A percentile compares a stretch with the other conserved stretches of the same genome.
Conservation (phyloP, 2,329 filamentous ascomycete genomes). For the Verticillium tricorpus region DNA sequence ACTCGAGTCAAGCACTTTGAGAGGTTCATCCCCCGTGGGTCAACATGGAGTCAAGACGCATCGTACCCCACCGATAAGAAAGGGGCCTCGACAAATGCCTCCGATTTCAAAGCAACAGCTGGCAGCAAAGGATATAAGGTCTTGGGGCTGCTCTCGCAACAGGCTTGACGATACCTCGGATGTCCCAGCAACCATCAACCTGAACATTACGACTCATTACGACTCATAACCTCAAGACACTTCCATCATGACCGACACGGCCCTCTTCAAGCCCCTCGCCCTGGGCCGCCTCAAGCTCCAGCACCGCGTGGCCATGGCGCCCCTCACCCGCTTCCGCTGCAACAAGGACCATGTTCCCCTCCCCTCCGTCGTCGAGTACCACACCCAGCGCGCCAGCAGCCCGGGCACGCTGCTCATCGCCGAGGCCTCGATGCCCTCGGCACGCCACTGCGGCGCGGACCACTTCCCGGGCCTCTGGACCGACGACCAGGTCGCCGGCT, state of each 20-base stretch:
- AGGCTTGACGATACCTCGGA: too few species aligned
- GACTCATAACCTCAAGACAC: too few species aligned
- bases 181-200: too few species aligned
- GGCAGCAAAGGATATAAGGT: neutral
- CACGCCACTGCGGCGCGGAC: slow-evolving; percentile 24
- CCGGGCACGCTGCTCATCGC: slow-evolving; percentile 38
- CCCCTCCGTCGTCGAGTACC: slow-evolving; percentile 32
- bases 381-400: slow-evolving; percentile 35
- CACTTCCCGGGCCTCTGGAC: slow-evolving; percentile 53
- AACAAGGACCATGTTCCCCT: slow-evolving; percentile 11
- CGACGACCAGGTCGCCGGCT: slow-evolving; percentile 50
- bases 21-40: neutral
- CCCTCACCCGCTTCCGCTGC: slow-evolving; percentile 17
- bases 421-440: slow-evolving; percentile 34
- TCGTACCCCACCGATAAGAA: neutral
- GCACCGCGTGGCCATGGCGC: slow-evolving; percentile 18
- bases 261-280: slow-evolving; percentile 13
- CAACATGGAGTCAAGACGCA: neutral
- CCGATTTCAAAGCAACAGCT: neutral
- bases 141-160: too few species aligned
- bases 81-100: neutral
- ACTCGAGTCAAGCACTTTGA: neutral
- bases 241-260: neutral
- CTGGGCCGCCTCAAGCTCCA: slow-evolving; percentile 15
- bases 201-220: too few species aligned